phyloP scores from a whole-genome alignment of 2,329 filamentous ascomycete species.

The Alternaria tenuissima region DNA sequence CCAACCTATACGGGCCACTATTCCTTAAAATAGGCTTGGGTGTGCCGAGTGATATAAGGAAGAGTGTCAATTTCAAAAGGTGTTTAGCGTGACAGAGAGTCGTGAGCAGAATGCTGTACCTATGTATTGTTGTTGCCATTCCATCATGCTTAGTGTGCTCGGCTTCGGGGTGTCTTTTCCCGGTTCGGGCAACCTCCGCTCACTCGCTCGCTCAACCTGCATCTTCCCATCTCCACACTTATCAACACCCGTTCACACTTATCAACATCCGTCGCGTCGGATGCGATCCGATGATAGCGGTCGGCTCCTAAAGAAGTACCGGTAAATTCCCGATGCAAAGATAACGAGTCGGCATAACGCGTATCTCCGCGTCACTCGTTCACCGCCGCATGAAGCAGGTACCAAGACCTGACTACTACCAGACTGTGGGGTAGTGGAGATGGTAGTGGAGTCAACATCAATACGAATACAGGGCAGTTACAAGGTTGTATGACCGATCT shows the following conservation, averaged over 20 bases:
- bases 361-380: neutral
- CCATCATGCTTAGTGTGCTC: neutral
- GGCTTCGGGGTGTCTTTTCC: neutral
- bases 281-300: neutral
- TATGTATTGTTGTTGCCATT: neutral
- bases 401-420: slow-evolving; percentile 5
- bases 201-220: slow-evolving; percentile 1
- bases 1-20: no score
- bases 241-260: neutral
- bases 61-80: accelerated
- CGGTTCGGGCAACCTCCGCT: neutral
- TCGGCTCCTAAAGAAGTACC: neutral
- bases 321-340: neutral
- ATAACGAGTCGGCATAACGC: neutral
- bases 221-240: slow-evolving; percentile 1
- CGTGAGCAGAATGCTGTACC: neutral
- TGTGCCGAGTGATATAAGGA: no score
- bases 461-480: neutral
- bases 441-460: neutral
- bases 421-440: slow-evolving; percentile 3
- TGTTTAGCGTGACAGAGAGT: neutral
- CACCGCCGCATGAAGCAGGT: slow-evolving; percentile 11
- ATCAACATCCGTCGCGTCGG: neutral
- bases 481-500: slow-evolving; percentile 6
- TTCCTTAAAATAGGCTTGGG: no score